Conservation (phyloP, 2,329 filamentous ascomycete species). For the Septoria petroselini region DNA sequence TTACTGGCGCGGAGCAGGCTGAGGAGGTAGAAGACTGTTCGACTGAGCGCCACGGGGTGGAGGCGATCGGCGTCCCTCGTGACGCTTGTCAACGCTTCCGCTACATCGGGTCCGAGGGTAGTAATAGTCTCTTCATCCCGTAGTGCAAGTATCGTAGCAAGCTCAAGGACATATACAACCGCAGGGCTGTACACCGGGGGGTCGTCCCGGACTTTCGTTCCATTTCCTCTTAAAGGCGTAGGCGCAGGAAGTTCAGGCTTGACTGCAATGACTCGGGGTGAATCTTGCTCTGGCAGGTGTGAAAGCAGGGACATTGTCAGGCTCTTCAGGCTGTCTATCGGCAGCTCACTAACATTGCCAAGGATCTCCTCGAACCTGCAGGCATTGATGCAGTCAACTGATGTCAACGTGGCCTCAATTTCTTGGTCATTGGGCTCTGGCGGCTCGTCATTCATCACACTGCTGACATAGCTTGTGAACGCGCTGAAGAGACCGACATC, state of each 20-base stretch:
- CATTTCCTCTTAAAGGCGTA: conserved; percentile 57
- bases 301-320: conserved; percentile 72
- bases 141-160: conserved; percentile 78
- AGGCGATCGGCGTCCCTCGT: conserved; percentile 75
- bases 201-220: conserved; percentile 54
- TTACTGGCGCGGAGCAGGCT: conserved; percentile 79
- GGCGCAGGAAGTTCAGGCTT: conserved; percentile 75
- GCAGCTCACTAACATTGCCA: conserved; percentile 71
- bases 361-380: conserved; percentile 83
- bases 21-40: conserved; percentile 83
- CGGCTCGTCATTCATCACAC: conserved; percentile 95
- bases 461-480: conserved; percentile 95
- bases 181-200: conserved; percentile 76
- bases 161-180: conserved; percentile 84
- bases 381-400: conserved; percentile 88
- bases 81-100: conserved; percentile 74
- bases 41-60: conserved; percentile 78
- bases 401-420: conserved; percentile 89
- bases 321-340: conserved; percentile 56
- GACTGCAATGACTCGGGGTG: conserved; percentile 78
- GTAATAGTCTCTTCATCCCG: conserved; percentile 70
- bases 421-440: conserved; percentile 97
- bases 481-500: conserved; percentile 90
- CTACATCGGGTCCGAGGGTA: conserved; percentile 72
- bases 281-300: conserved; percentile 76